Evolutionary conservation across 2,329 filamentous ascomycete species (phyloP), one percentile per base, ranked within the genome.

Genomic region (Arachnomyces sp.): DNA sequence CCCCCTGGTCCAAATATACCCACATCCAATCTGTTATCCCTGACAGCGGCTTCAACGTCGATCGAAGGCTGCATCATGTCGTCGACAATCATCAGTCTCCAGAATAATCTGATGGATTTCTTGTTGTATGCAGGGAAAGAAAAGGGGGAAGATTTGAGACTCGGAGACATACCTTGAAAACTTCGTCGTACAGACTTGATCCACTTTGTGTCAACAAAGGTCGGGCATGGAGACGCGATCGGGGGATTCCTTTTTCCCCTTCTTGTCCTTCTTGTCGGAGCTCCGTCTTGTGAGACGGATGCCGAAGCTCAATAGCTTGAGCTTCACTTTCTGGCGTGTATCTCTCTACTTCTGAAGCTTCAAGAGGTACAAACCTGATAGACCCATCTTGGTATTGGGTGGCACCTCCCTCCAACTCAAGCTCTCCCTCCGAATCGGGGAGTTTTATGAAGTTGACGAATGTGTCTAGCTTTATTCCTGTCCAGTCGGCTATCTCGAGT

Each of bases 381-480:
- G 35, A 20, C 15, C 18, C 40, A 3, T 28, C 20, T 25, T 43
- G 6, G 44, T 40, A 34, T 38, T 32, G 35, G 9, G 28, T 14
- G 15, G 37, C 29, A 31, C 37, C 34, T 14, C 11, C 35, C 31
- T 5, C 11, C 7, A 9, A 38, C 29, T 18, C 16, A 33, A 14
- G 42, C 39, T 4, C 45, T 43, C 42, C 34, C 3, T 52, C 49
- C 1, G 49, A 45, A 31, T 64, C 64, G 1, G 73, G 73, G 4
- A 79, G 58, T 38, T 70, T 77, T 13, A 94, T 60, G 48, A 94
- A 92, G 57, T 95, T 95, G 51, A 94, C 78, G 63, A 85, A 90
- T 0, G 74, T 79, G 49, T 84, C 74, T 1, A 94, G 60, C 39
- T 61, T 67, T 2, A 87, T 63, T 0, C 82, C 82, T 0, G 84